A percentile compares a stretch with the other conserved stretches of the same genome.
These are phyloP conservation scores for Elongisporangium undulatum DNA, from an alignment of 352 stramenopile species.

Conservation along the genomic window DNA sequence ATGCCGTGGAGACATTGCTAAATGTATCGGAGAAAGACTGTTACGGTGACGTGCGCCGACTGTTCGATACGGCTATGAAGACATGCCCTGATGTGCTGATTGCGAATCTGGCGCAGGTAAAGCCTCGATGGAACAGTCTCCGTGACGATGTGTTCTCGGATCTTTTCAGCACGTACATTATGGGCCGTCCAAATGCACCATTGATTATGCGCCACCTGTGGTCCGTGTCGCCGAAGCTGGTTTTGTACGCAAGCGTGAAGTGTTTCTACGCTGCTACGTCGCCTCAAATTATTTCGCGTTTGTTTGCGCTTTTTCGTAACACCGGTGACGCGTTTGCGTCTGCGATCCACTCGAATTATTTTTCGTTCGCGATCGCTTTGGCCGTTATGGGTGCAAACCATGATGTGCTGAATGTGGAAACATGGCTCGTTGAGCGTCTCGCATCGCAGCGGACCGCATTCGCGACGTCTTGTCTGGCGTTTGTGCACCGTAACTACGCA, in stretches of 20 bases:
- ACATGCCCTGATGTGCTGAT: conserved; percentile 83
- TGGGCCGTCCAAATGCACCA: conserved; percentile 79
- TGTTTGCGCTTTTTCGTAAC: conserved; percentile 84
- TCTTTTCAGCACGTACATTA: conserved; percentile 83
- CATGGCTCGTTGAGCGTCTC: conserved; percentile 77
- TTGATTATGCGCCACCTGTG: conserved; percentile 87
- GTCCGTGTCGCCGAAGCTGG: conserved; percentile 82
- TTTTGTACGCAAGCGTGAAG: conserved; percentile 85
- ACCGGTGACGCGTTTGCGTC: conserved; percentile 78
- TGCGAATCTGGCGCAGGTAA: conserved; percentile 74
- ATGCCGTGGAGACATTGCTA: conserved; percentile 78
- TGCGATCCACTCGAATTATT: conserved; percentile 87
- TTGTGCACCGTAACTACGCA: conserved; percentile 82
- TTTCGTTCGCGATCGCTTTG: conserved; percentile 79
- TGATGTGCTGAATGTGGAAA: conserved; percentile 79
- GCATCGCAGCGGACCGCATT: conserved; percentile 79
- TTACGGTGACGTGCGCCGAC: conserved; percentile 76
- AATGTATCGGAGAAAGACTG: conserved; percentile 79
- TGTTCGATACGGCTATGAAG: conserved; percentile 80
- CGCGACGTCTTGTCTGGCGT: conserved; percentile 78
- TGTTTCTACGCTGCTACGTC: conserved; percentile 80
- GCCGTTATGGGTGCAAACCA: conserved; percentile 85
- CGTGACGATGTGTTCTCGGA: conserved; percentile 87
- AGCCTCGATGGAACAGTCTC: conserved; percentile 74
- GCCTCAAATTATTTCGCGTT: conserved; percentile 71